phyloP scores from a whole-genome alignment of 768 basidiomycete species.

The Mycena filopes region DNA sequence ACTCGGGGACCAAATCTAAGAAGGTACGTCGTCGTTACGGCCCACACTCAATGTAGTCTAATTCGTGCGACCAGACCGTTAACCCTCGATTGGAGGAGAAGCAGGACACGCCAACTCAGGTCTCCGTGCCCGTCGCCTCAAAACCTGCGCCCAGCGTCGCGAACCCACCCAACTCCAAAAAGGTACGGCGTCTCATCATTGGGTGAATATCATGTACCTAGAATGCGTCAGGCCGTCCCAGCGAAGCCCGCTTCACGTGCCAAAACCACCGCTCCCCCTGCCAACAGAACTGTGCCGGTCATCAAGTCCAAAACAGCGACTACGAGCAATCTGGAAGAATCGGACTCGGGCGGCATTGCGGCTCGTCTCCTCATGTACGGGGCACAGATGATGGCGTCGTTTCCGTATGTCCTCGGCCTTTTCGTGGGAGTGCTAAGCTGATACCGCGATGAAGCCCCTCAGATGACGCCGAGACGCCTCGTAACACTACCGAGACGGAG shows the following conservation, averaged over 20 bases:
- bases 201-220: not conserved
- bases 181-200: not conserved
- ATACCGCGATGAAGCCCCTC: not conserved
- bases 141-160: too few species aligned
- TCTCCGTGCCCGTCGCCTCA: too few species aligned
- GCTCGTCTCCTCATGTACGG: conserved; percentile 16
- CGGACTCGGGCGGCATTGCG: conserved; percentile 13
- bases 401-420: not conserved
- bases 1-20: too few species aligned
- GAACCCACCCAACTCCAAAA: not conserved
- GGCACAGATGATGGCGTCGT: not conserved
- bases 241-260: not conserved
- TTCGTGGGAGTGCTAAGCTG: not conserved
- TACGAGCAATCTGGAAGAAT: not conserved
- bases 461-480: not conserved
- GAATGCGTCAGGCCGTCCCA: not conserved
- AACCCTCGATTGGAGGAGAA: too few species aligned
- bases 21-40: too few species aligned
- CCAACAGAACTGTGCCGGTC: not conserved
- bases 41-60: too few species aligned
- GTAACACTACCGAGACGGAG: too few species aligned
- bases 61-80: too few species aligned
- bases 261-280: not conserved
- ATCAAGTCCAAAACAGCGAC: not conserved
- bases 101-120: too few species aligned